Percentiles rank a stretch among this genome's conserved stretches.
Conservation (phyloP, 2,329 filamentous ascomycete species). For the Stagonosporopsis vannaccii region DNA sequence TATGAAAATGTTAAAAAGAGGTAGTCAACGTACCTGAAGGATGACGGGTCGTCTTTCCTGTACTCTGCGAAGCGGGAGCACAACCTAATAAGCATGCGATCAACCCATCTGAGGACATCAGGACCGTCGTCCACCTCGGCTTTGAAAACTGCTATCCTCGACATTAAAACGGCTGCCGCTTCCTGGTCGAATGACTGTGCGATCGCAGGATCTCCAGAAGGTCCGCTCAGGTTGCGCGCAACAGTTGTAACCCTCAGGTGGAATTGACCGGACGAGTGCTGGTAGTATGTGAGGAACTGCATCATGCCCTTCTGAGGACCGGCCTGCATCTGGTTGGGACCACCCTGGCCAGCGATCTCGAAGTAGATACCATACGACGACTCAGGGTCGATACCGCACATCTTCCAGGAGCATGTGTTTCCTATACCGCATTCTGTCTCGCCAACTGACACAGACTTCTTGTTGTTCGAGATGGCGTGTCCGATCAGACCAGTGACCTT, state of each 20-base stretch:
- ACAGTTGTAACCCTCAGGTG: conserved; percentile 96
- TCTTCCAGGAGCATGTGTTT: conserved; percentile 99
- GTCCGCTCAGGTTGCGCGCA: conserved; percentile 87
- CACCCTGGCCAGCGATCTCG: conserved; percentile 93
- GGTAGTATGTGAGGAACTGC: conserved; percentile 98
- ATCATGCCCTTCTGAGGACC: conserved; percentile 92
- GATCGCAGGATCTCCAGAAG: conserved; percentile 91
- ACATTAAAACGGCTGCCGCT: conserved; percentile 96
- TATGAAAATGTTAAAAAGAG: conserved; percentile 71
- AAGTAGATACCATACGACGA: conserved; percentile 97
- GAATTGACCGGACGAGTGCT: conserved; percentile 95
- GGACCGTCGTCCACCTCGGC: conserved; percentile 97
- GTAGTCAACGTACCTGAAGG: conserved; percentile 69
- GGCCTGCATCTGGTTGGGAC: conserved; percentile 83
- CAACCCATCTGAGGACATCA: conserved; percentile 98
- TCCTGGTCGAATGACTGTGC: conserved; percentile 98
- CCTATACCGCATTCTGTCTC: conserved; percentile 98
- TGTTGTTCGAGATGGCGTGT: conserved; percentile 95
- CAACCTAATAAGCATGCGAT: conserved; percentile 95
- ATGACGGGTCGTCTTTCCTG: conserved; percentile 95
- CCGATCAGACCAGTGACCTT: conserved; percentile 98
- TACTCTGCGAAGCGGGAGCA: conserved; percentile 98
- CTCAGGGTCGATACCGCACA: conserved; percentile 96
- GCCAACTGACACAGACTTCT: conserved; percentile 95
- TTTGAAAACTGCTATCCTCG: conserved; percentile 98